A percentile compares a stretch with the other conserved stretches of the same genome.
phyloP scores from a whole-genome alignment of 2,329 filamentous ascomycete genomes.

The Fusarium phyllophilum region DNA sequence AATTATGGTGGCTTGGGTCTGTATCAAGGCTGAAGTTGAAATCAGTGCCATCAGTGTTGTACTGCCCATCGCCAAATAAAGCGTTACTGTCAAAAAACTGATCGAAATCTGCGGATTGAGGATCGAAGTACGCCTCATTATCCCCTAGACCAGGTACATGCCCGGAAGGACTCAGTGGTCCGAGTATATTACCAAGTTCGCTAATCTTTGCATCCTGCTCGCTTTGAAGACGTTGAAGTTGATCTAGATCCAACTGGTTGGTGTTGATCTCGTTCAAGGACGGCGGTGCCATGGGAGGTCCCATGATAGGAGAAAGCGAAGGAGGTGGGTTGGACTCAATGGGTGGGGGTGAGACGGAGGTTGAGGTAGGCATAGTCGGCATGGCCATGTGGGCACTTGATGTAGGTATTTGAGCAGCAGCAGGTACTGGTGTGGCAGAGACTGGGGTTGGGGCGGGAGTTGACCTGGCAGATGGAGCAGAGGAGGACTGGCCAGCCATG shows the following conservation, averaged over 20 bases:
- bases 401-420: slow-evolving; percentile 13
- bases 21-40: slow-evolving; percentile 63
- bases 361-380: slow-evolving; percentile 34
- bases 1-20: slow-evolving; percentile 41
- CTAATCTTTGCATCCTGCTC: slow-evolving; percentile 83
- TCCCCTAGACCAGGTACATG: slow-evolving; percentile 76
- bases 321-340: slow-evolving; percentile 42
- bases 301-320: slow-evolving; percentile 62
- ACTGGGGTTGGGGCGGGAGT: slow-evolving; percentile 29
- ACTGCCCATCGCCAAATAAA: slow-evolving; percentile 52
- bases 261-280: slow-evolving; percentile 72
- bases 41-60: slow-evolving; percentile 57
- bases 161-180: slow-evolving; percentile 83
- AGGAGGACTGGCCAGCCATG: slow-evolving; percentile 61
- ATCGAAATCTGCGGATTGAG: slow-evolving; percentile 58
- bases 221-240: slow-evolving; percentile 79
- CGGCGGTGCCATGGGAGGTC: slow-evolving; percentile 55
- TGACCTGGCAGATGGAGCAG: slow-evolving; percentile 38
- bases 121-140: slow-evolving; percentile 50
- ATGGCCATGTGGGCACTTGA: slow-evolving; percentile 31
- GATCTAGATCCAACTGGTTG: slow-evolving; percentile 80
- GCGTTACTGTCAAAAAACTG: slow-evolving; percentile 61
- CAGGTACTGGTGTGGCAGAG: slow-evolving; percentile 7
- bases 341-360: slow-evolving; percentile 43
- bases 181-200: slow-evolving; percentile 77